These are phyloP conservation scores for Geotrichum candidum DNA, from an alignment of 1,139 yeast genomes.

Conservation along the genomic window DNA sequence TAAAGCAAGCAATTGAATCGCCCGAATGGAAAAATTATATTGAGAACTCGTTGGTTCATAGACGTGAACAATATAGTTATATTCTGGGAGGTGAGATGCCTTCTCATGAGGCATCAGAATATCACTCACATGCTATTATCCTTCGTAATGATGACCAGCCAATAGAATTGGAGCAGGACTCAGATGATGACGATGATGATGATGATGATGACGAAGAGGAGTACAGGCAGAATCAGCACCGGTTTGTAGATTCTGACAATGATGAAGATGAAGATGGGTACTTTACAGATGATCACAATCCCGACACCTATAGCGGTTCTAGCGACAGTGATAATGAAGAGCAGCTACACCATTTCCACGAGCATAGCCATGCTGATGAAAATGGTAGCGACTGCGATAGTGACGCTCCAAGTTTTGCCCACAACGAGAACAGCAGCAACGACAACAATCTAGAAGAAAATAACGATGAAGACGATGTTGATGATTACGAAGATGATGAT, in stretches of 20 bases:
- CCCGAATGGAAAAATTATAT: slow-evolving; percentile 80
- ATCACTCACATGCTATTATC: slow-evolving; percentile 42
- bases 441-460: slow-evolving; percentile 17
- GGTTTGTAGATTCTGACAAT: slow-evolving; percentile 32
- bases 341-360: neutral
- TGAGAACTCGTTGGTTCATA: slow-evolving; percentile 73
- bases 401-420: neutral
- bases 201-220: slow-evolving; percentile 28
- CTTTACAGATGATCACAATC: slow-evolving; percentile 16
- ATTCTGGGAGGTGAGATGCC: slow-evolving; percentile 67
- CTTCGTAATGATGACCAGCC: slow-evolving; percentile 27
- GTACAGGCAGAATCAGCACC: slow-evolving; percentile 20
- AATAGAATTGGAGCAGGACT: slow-evolving; percentile 37
- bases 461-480: slow-evolving; percentile 13
- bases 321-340: neutral
- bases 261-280: slow-evolving; percentile 52
- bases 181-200: slow-evolving; percentile 29
- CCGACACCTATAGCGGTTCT: neutral
- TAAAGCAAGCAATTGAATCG: slow-evolving; percentile 50
- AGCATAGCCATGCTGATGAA: neutral
- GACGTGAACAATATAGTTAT: slow-evolving; percentile 93
- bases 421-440: slow-evolving; percentile 29
- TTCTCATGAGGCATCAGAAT: slow-evolving; percentile 44
- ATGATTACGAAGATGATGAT: slow-evolving; percentile 23
- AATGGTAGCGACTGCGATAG: neutral